phyloP scores from a whole-genome alignment of 2,329 filamentous ascomycete species.

The Epichloe glyceriae region DNA sequence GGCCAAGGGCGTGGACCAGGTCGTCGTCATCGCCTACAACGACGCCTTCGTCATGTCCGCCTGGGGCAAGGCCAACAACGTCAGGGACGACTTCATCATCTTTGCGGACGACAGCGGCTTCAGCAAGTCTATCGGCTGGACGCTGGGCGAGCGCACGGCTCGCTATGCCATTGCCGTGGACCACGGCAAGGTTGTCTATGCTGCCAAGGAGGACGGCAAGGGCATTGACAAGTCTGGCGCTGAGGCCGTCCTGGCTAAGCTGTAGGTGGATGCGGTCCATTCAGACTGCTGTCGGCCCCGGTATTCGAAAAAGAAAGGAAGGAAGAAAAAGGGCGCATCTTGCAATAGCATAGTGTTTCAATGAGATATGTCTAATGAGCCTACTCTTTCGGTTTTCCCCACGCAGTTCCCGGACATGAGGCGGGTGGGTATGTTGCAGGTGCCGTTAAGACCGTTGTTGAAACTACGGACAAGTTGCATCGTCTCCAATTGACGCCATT shows the following conservation, averaged over 20 bases:
- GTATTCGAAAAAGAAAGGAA: not conserved
- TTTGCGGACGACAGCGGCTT: constrained; percentile 66
- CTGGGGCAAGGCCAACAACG: constrained; percentile 77
- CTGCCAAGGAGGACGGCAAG: constrained; percentile 53
- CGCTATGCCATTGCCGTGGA: constrained; percentile 73
- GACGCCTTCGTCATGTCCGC: constrained; percentile 80
- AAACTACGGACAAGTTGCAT: too few species aligned
- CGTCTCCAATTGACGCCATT: too few species aligned
- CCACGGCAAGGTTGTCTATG: constrained; percentile 72
- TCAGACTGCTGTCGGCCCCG: too few species aligned
- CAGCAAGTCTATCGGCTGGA: constrained; percentile 69
- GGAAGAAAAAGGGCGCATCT: not conserved
- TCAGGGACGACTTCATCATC: constrained; percentile 57
- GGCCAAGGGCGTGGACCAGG: constrained; percentile 69
- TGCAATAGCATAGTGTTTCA: not conserved
- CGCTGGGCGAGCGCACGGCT: constrained; percentile 57
- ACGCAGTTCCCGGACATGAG: too few species aligned
- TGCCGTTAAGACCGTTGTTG: too few species aligned
- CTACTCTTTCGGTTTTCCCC: not conserved
- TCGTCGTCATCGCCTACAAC: constrained; percentile 74
- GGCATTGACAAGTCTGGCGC: constrained; percentile 37
- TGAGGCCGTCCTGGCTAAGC: constrained; percentile 39
- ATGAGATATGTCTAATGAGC: not conserved
- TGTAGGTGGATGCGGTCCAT: constrained; percentile 20
- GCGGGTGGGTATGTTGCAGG: too few species aligned